Evolutionary conservation across 1,139 yeast genomes (phyloP).

Genomic region (Zygosaccharomyces pseudobailii): DNA sequence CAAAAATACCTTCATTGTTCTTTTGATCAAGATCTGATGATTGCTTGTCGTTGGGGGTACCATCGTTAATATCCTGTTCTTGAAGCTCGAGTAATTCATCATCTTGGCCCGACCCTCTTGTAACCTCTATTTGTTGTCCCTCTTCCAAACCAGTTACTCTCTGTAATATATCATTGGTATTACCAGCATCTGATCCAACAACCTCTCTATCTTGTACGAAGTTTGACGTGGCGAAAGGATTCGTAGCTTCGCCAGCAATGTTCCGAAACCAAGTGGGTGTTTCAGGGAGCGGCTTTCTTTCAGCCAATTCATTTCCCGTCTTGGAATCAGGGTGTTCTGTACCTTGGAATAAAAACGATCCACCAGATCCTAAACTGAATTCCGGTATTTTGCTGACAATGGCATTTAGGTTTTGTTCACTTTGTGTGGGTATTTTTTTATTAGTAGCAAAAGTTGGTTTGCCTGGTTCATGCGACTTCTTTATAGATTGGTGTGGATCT

Average conservation of each 20-base stretch:
- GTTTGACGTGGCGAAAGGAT: slow-evolving; percentile 18
- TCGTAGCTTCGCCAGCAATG: slow-evolving; percentile 5
- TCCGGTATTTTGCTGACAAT: slow-evolving; percentile 23
- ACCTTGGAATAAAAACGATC: slow-evolving; percentile 22
- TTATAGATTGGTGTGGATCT: background rate
- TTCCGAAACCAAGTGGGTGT: slow-evolving; percentile 22
- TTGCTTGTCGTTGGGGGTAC: background rate
- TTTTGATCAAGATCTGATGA: no score
- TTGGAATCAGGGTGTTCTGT: background rate
- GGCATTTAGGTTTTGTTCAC: slow-evolving; percentile 21
- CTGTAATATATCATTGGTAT: slow-evolving; percentile 7
- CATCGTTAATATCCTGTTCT: background rate
- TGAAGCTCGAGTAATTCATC: background rate
- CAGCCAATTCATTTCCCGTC: slow-evolving; percentile 6
- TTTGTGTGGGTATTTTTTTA: slow-evolving; percentile 12
- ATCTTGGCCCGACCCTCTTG: background rate
- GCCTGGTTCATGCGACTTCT: no score
- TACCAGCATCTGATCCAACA: slow-evolving; percentile 5
- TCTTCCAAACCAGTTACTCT: slow-evolving; percentile 17
- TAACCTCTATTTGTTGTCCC: background rate
- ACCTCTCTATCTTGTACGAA: slow-evolving; percentile 19
- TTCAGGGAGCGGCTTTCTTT: slow-evolving; percentile 15
- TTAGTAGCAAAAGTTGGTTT: background rate
- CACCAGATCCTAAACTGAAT: slow-evolving; percentile 5
- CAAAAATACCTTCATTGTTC: no score